Evolutionary conservation across 176 grass and related monocot species (phyloP), one percentile per base, ranked within the genome.

Genomic region (Hyparrhenia diplandra): DNA sequence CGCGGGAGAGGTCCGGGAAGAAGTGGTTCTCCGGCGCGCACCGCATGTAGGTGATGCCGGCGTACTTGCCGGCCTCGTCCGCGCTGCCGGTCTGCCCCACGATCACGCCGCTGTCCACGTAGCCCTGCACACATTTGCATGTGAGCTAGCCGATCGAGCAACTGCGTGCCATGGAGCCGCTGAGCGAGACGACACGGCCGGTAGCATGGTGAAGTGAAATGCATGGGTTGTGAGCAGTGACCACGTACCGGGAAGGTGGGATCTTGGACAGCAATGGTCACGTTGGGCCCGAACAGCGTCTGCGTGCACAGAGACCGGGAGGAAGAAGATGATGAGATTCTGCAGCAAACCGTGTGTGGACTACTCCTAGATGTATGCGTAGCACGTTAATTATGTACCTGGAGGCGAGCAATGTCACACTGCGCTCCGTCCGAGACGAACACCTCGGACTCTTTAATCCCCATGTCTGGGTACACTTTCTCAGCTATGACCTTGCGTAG

Each of bases 181-280:
- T 42, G 40, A 42, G 40, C 9, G 10, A 12, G 40, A 12, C 9
- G 10, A 2, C 41, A 42, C 41, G 39, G 39, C 27, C 64, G 45
- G 13, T 37, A 5, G 51, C 51, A 46, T 35, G 2, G 28, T 66
- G 76, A 72, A 45, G 1, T 25, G 29, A 28, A 18, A 54, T 59
- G 52, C n/a, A n/a, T n/a, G n/a, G n/a, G n/a, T n/a, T n/a, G n/a
- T n/a, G n/a, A n/a, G n/a, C n/a, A n/a, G n/a, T n/a, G n/a, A n/a
- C n/a, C n/a, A n/a, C 32, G 52, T 88, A 97, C 94, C 89, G 96
- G 96, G 75, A 99, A 99, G 12, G 96, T 99, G n/a, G 96, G 96
- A 36, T 95, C 96, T 82, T 99, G 96, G 45, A 99, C 92, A 5
- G 96, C 90, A 11, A 99, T 91, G 59, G 87, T 99, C 64, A 90